Conservation (phyloP, 768 basidiomycete species). For the Mycena capillaripes region DNA sequence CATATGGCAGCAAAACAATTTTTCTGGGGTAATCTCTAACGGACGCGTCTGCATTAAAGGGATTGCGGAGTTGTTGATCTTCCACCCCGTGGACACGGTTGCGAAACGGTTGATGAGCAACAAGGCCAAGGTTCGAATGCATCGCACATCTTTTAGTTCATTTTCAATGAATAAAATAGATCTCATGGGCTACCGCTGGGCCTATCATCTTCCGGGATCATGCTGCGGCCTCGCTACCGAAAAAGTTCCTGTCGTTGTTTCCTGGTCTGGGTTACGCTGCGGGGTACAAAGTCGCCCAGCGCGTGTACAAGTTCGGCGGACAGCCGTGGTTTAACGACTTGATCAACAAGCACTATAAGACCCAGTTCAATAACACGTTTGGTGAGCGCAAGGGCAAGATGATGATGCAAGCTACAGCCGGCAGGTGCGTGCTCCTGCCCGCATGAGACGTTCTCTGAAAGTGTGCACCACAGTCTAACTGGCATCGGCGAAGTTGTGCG, state of each 20-base stretch:
- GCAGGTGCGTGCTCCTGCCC: slow-evolving; percentile 70
- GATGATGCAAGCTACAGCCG: slow-evolving; percentile 95
- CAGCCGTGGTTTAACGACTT: slow-evolving; percentile 98
- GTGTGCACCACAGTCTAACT: slow-evolving; percentile 63
- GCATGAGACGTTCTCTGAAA: slow-evolving; percentile 10
- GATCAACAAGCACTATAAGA: slow-evolving; percentile 85
- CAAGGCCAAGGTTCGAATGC: slow-evolving; percentile 77
- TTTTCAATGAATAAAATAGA: slow-evolving; percentile 56
- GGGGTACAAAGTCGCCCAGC: slow-evolving; percentile 95
- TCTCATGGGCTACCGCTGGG: slow-evolving; percentile 72
- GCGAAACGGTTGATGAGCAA: slow-evolving; percentile 99
- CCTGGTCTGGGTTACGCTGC: slow-evolving; percentile 98
- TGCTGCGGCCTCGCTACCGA: slow-evolving; percentile 74
- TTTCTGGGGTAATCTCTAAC: slow-evolving; percentile 18
- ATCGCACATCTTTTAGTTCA: slow-evolving; percentile 13
- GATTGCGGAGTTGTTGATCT: slow-evolving; percentile 93
- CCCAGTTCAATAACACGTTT: slow-evolving; percentile 85
- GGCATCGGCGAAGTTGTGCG: slow-evolving; percentile 95
- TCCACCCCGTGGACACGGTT: slow-evolving; percentile 97
- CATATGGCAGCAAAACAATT: slow-evolving; percentile 37
- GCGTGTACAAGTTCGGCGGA: slow-evolving; percentile 98
- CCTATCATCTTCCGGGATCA: slow-evolving; percentile 91
- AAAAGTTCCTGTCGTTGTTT: slow-evolving; percentile 92
- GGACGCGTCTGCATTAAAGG: slow-evolving; percentile 60
- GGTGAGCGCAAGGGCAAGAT: slow-evolving; percentile 97